Percentiles rank a stretch among this genome's conserved stretches.
phyloP scores from a whole-genome alignment of 805 yeast genomes.

The Kodamaea sagamina region DNA sequence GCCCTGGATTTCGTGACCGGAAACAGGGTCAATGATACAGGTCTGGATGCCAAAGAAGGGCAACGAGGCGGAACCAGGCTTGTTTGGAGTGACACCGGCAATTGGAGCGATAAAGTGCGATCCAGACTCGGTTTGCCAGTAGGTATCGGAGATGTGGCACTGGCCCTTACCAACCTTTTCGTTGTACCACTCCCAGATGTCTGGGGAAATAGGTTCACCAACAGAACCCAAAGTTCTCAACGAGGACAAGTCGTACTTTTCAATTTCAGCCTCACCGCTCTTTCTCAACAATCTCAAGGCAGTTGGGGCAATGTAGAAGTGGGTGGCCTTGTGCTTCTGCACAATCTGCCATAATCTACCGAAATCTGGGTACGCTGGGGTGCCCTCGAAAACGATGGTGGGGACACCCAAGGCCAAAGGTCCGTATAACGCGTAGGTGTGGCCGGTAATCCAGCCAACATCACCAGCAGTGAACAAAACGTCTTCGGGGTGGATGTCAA shows the following conservation, averaged over 20 bases:
- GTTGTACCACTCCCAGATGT: constrained; percentile 85
- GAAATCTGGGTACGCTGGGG: constrained; percentile 81
- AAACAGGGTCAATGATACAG: constrained; percentile 69
- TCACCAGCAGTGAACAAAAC: constrained; percentile 85
- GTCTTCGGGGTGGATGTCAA: constrained; percentile 76
- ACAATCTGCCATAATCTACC: constrained; percentile 82
- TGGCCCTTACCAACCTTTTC: constrained; percentile 68
- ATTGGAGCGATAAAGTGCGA: constrained; percentile 77
- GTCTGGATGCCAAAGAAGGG: constrained; percentile 84
- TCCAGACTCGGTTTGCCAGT: constrained; percentile 90
- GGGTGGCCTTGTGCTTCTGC: constrained; percentile 69
- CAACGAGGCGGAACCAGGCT: constrained; percentile 83
- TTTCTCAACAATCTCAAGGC: constrained; percentile 75
- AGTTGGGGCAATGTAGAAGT: constrained; percentile 84
- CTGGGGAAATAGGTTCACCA: constrained; percentile 85
- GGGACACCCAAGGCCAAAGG: constrained; percentile 77
- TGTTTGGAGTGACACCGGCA: constrained; percentile 74
- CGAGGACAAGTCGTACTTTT: constrained; percentile 60
- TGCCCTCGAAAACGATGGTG: constrained; percentile 80
- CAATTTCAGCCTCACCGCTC: constrained; percentile 67
- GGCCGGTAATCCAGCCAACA: constrained; percentile 92
- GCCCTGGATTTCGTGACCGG: constrained; percentile 68
- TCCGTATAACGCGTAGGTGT: constrained; percentile 80
- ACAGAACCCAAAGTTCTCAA: constrained; percentile 77
- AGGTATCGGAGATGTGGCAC: constrained; percentile 77